A percentile compares a stretch with the other conserved stretches of the same genome.
Evolutionary conservation across 148 eudicot genomes (phyloP).

Genomic region (Agrostemma githago): DNA sequence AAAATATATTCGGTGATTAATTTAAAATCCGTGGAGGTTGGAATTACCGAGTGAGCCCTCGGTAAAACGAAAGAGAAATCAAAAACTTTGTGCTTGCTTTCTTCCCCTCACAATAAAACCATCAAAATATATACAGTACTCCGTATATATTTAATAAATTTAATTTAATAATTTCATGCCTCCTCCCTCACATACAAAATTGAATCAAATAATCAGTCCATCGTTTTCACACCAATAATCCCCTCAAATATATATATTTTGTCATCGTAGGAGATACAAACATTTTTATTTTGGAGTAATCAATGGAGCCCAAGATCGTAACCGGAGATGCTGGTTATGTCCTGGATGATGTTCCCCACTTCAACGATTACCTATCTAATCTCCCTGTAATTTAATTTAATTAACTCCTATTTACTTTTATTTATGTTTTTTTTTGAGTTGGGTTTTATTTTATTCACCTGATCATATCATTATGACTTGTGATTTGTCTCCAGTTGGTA

Average conservation of each 20-base stretch:
- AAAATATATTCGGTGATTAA: no score
- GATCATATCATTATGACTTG: background rate
- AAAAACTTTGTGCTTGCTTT: conserved; percentile 5
- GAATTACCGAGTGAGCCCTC: no score
- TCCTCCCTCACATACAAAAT: background rate
- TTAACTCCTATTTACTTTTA: conserved; percentile 2
- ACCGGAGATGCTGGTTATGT: conserved; percentile 59
- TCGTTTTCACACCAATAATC: background rate
- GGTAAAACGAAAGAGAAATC: background rate
- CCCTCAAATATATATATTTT: background rate
- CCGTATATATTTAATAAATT: no score
- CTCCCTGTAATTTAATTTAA: conserved; percentile 43
- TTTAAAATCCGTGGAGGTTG: no score
- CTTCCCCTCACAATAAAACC: background rate
- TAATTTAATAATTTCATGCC: no score
- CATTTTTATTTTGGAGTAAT: background rate
- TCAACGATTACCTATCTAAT: conserved; percentile 56
- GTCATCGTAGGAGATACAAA: background rate
- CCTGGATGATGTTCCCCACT: conserved; percentile 90
- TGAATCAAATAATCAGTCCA: background rate
- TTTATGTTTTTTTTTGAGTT: background rate
- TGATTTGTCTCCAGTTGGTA: background rate
- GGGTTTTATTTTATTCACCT: background rate
- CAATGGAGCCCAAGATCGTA: conserved; percentile 45
- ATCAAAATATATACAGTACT: background rate